A percentile compares a stretch with the other conserved stretches of the same genome.
phyloP scores from a whole-genome alignment of 2,329 filamentous ascomycete genomes.

The Aureobasidium sp. region DNA sequence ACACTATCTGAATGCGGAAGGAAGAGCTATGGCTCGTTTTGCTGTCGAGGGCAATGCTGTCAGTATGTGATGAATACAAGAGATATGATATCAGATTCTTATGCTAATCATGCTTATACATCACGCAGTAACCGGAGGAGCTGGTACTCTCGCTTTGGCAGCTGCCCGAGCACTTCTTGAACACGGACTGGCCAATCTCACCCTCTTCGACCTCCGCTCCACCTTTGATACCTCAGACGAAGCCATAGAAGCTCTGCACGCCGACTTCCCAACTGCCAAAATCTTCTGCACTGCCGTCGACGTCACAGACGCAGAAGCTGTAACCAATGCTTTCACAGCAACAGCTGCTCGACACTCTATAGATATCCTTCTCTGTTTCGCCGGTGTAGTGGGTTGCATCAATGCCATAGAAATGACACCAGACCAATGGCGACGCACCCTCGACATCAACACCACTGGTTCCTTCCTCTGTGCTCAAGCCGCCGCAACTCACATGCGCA shows the following conservation, averaged over 20 bases:
- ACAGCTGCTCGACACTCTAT: slow-evolving; percentile 55
- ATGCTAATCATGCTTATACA: background rate
- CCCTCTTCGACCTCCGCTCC: slow-evolving; percentile 65
- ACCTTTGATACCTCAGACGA: slow-evolving; percentile 42
- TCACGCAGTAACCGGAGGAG: slow-evolving; percentile 68
- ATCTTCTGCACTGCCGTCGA: slow-evolving; percentile 63
- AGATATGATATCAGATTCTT: too few relatives aligned
- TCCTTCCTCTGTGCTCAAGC: slow-evolving; percentile 79
- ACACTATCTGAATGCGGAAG: slow-evolving; percentile 44
- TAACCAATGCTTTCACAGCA: slow-evolving; percentile 50
- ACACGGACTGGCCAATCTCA: slow-evolving; percentile 67
- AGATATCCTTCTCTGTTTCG: slow-evolving; percentile 69
- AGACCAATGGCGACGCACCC: slow-evolving; percentile 72
- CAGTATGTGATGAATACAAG: slow-evolving; percentile 42
- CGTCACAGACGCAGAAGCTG: slow-evolving; percentile 60
- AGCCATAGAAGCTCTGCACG: slow-evolving; percentile 52
- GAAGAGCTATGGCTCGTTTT: slow-evolving; percentile 54
- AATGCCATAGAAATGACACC: slow-evolving; percentile 67
- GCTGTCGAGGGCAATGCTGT: slow-evolving; percentile 60
- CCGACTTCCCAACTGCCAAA: slow-evolving; percentile 59
- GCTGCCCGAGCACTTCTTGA: slow-evolving; percentile 71
- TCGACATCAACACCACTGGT: slow-evolving; percentile 86
- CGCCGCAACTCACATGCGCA: slow-evolving; percentile 67
- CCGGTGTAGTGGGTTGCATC: slow-evolving; percentile 71
- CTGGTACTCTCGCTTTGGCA: slow-evolving; percentile 68